Base-by-base conservation (phyloP, 257 asterid species). In the Ocimum tenuiflorum region DNA sequence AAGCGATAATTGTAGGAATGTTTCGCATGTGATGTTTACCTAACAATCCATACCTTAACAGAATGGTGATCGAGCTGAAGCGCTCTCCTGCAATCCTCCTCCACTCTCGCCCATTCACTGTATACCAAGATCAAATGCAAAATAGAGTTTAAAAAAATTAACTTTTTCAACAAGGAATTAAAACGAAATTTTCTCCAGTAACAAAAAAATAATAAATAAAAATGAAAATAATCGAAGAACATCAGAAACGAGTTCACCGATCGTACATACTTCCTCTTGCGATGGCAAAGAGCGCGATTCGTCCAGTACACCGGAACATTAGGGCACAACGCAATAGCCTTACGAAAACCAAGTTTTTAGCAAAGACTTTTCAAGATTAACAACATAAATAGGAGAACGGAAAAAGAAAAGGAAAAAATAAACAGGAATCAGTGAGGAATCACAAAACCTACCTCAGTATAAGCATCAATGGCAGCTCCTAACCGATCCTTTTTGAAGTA, bases 311-410 rank as follows among this genome's bases (percentile, higher is more conserved):
- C 66, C 19, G 95, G 87, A 69, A 94, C 88, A 69, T 90, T 77
- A 78, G 97, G 99, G 89, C 96, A 86, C 83, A 94, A 47, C 41
- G 83, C 42, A 73, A 94, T 90, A 64, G 99, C 99, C 99, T 94
- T 59, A 38, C 9, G 65, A 48, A 48, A 20, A 29, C 46, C 56
- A 67, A 41, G 11, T 29, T 19, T 54, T 18, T 31, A 71, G 71
- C 22, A 19, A 49, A 11, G 29, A 43, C 13, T 52, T n/a, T 8
- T 14, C 45, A 48, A 38, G 41, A 68, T 35, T n/a, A 45, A 70
- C n/a, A 6, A 3, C 50, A 35, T 10, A 7, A n/a, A 7, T 0
- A n/a, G n/a, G n/a, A n/a, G n/a, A n/a, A n/a, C n/a, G n/a, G n/a
- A n/a, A n/a, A 27, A 27, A 27, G 10, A 15, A 8, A 15, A 7